Evolutionary conservation across 371 early-diverging fungal species (phyloP), one percentile per base, ranked within the genome.

Genomic region (Mortierella sp.): DNA sequence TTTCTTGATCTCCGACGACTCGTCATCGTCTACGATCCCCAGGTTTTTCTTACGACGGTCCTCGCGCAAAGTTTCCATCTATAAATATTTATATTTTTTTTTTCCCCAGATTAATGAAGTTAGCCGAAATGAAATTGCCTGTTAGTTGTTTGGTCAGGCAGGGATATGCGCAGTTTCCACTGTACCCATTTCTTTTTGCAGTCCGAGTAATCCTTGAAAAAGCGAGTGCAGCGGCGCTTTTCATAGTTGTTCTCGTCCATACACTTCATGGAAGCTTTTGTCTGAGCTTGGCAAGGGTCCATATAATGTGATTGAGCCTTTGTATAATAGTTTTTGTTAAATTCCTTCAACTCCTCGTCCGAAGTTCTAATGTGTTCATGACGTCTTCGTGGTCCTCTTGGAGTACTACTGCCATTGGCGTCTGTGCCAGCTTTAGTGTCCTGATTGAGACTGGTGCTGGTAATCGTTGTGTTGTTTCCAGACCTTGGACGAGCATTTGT

Each of bases 141-240:
- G 11, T 45, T 45, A 11, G 45, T 16, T 57, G 24, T 57, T 28
- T 33, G n/a, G 11, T 33, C 24, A 32, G n/a, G 50, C n/a, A 4
- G 45, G 40, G 8, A 28, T 55, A 28, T 11, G 55, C 7, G 32
- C 11, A 6, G 3, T 24, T 33, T 16, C 21, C 10, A 8, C 33
- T 63, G 55, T 79, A 74, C 79, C 92, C 92, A 92, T 86, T 89
- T 86, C 84, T 89, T 90, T 70, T 92, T 92, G 74, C 92, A 92
- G 72, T 92, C 92, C 45, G 84, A 76, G 64, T 91, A 92, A 50
- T 89, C 88, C 70, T 88, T 82, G 67, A 91, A 91, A 69, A 81
- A 90, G 43, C 85, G 86, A 50, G 88, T 86, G 79, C 92, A 92
- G 22, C 86, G 81, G 21, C 69, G 61, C 70, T 90, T 91, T 70